Base-by-base conservation (phyloP, 352 stramenopile species). In the Phytopythium kandeliae region DNA sequence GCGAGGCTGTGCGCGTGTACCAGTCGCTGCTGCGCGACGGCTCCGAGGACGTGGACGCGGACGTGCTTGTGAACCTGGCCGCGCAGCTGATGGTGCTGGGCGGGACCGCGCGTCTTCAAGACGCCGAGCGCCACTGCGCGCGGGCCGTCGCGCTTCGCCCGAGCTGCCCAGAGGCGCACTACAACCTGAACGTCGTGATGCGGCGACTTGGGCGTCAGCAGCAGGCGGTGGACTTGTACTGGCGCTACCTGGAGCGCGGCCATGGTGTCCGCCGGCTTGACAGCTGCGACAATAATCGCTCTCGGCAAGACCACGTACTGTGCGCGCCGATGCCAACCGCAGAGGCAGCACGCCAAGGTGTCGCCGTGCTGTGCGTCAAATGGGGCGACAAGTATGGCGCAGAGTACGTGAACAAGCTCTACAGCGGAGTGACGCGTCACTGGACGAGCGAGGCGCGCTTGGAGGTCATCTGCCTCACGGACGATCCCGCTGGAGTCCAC, bases 361-460 rank as follows among this genome's bases (percentile, higher is more conserved):
- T 86, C 2, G 67, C 73, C 0, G 68, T 92, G 16, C 55, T 91
- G n/a, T 94, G 81, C 41, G 78, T 94, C 45, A 95, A 95, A 50
- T 94, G 82, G 78, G 85, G 85, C n/a, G 59, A 37, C 46, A 95
- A 94, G 55, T 95, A 95, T 55, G 64, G 62, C 11, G 43, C 77
- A 12, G 74, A 85, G n/a, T 95, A 95, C 54, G 82, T 94, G 11
- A 94, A 94, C 57, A 85, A 64, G 26, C 73, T 95, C 5, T 81
- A 63, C 41, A 54, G 57, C 12, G 68, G 63, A 0, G 37, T 91
- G 25, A 47, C 53, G 25, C 56, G 75, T 15, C 57, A 92, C 35
- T 40, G 11, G 21, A 2, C 21, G 31, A 46, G 26, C 6, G 24
- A 48, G 16, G 0, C 30, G 10, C 21, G 45, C 2, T 19, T 86